Percentiles rank a stretch among this genome's conserved stretches.
phyloP scores from a whole-genome alignment of 1,284 basidiomycete genomes.

The Rhodotorula sp. region DNA sequence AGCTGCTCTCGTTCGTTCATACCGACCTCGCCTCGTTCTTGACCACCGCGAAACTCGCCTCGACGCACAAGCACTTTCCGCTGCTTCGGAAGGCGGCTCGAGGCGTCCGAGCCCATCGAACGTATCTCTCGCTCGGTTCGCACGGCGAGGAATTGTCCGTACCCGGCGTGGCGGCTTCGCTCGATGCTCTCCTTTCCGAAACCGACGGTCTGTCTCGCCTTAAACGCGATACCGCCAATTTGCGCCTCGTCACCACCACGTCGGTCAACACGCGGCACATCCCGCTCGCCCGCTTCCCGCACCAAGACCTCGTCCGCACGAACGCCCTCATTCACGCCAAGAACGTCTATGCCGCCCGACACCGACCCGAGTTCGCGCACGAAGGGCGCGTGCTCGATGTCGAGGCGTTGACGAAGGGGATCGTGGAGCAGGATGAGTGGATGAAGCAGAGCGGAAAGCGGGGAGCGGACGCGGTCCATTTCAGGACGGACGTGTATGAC shows the following conservation, averaged over 20 bases:
- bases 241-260: conserved; percentile 34
- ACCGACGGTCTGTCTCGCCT: conserved; percentile 2
- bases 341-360: conserved; percentile 9
- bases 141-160: conserved; percentile 28
- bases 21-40: conserved; percentile 16
- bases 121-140: conserved; percentile 33
- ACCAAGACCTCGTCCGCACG: conserved; percentile 34
- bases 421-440: conserved; percentile 24
- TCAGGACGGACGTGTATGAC: conserved; percentile 29
- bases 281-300: conserved; percentile 34
- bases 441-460: conserved; percentile 16
- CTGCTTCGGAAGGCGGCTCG: background rate
- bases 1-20: conserved; percentile 24
- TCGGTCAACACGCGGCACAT: conserved; percentile 31
- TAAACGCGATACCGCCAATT: conserved; percentile 6
- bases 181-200: conserved; percentile 21
- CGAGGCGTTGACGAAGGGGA: conserved; percentile 24
- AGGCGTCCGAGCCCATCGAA: conserved; percentile 20
- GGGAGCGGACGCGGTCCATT: conserved; percentile 35
- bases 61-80: background rate
- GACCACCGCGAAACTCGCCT: background rate
- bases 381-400: conserved; percentile 25
- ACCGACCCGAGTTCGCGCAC: conserved; percentile 5
- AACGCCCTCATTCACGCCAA: conserved; percentile 33
- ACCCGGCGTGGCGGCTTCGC: conserved; percentile 11